Percentiles rank a stretch among this genome's conserved stretches.
These are phyloP conservation scores for Sporodiniella umbellata DNA, from an alignment of 371 early-diverging fungal genomes.

Conservation along the genomic window DNA sequence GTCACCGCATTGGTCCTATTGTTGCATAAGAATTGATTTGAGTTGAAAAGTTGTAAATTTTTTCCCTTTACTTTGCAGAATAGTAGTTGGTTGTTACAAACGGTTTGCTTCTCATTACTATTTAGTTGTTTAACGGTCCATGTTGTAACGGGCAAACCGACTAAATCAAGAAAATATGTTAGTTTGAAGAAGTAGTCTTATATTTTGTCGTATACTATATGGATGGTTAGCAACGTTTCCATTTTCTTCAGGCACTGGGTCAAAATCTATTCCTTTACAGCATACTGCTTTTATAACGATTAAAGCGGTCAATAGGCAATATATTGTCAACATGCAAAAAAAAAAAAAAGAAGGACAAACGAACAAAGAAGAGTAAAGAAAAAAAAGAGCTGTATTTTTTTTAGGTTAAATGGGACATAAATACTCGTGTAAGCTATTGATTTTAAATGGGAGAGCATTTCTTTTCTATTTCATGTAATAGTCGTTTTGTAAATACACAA, in stretches of 20 bases:
- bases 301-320: neutral
- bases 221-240: neutral
- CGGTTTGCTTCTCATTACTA: neutral
- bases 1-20: slow-evolving; percentile 13
- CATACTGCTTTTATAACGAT: neutral
- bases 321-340: neutral
- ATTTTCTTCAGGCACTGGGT: neutral
- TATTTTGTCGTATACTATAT: neutral
- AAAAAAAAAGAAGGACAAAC: neutral
- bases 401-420: neutral
- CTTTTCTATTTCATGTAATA: no score
- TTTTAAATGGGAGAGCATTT: neutral
- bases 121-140: slow-evolving; percentile 15
- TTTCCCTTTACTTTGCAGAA: slow-evolving; percentile 9
- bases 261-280: neutral
- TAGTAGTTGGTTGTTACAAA: slow-evolving; percentile 5
- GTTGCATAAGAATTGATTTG: no score
- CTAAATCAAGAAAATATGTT: slow-evolving; percentile 2
- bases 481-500: no score
- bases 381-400: neutral
- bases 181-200: neutral
- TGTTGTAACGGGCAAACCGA: slow-evolving; percentile 15
- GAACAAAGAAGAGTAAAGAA: neutral
- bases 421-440: slow-evolving; percentile 1
- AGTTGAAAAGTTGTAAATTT: neutral